A percentile compares a stretch with the other conserved stretches of the same genome.
These are phyloP conservation scores for Kokia cookei DNA, from an alignment of 441 rosid genomes.

Conservation along the genomic window DNA sequence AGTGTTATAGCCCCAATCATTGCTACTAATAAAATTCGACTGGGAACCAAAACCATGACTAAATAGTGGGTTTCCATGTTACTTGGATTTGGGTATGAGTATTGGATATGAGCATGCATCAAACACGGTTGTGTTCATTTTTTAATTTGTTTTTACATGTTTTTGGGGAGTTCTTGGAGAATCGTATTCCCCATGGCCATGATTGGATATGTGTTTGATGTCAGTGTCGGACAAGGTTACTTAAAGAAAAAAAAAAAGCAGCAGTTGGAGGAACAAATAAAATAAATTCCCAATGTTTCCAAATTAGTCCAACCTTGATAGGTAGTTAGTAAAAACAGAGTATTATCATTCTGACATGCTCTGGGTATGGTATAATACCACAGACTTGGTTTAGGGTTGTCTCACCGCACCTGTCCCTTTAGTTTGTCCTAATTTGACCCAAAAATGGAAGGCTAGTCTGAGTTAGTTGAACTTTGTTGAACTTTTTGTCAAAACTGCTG, in stretches of 20 bases:
- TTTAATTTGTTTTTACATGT: no score
- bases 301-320: not conserved
- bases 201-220: no score
- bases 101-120: no score
- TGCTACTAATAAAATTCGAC: not conserved
- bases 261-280: not conserved
- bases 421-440: not conserved
- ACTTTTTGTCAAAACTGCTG: not conserved
- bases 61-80: not conserved
- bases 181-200: no score
- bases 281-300: not conserved
- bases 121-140: no score
- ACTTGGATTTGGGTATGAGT: no score
- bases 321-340: not conserved
- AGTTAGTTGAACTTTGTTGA: not conserved
- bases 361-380: not conserved
- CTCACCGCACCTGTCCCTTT: not conserved
- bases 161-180: no score
- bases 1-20: not conserved
- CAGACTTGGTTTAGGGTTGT: not conserved
- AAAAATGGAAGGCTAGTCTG: not conserved
- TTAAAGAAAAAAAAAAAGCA: no score
- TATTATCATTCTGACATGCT: not conserved
- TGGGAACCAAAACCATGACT: not conserved
- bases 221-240: no score